Evolutionary conservation across 495 filamentous ascomycete species (phyloP).

Genomic region (Pseudomonodictys pantanalensis): DNA sequence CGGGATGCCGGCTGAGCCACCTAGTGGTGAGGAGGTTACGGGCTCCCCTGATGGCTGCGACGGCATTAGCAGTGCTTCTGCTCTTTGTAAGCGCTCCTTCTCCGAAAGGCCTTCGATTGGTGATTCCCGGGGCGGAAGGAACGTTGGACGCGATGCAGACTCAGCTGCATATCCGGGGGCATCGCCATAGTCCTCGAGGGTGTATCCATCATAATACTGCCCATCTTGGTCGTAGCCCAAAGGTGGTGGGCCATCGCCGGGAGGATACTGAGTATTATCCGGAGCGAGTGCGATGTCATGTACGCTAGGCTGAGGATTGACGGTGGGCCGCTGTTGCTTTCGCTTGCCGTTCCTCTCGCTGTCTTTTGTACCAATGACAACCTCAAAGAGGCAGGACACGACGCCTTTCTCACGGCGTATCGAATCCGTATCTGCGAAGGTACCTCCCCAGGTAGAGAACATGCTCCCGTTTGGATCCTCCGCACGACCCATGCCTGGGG

Average conservation of each 20-base stretch:
- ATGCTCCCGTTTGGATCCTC: conserved; percentile 41
- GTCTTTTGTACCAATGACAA: conserved; percentile 85
- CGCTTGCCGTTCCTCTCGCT: conserved; percentile 59
- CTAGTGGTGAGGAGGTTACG: conserved; percentile 10
- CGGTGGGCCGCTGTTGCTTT: conserved; percentile 18
- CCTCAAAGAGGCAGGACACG: conserved; percentile 75
- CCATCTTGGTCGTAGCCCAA: conserved; percentile 44
- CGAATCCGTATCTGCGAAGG: conserved; percentile 84
- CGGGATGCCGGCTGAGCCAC: conserved; percentile 7
- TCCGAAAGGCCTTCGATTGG: conserved; percentile 38
- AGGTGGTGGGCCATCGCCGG: conserved; percentile 27
- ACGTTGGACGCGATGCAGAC: neutral
- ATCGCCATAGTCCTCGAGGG: conserved; percentile 22
- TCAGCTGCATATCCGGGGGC: conserved; percentile 18
- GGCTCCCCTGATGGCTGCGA: conserved; percentile 38
- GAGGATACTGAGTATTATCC: conserved; percentile 4
- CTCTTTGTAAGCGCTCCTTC: conserved; percentile 41
- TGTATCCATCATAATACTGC: conserved; percentile 28
- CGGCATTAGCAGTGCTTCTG: conserved; percentile 41
- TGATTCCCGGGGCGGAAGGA: conserved; percentile 12
- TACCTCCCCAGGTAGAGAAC: conserved; percentile 60
- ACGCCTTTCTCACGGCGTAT: conserved; percentile 86
- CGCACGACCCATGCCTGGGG: neutral
- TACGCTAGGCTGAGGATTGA: conserved; percentile 33
- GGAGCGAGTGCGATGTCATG: conserved; percentile 30